phyloP scores from a whole-genome alignment of 441 rosid genomes.

The Gossypium davidsonii region DNA sequence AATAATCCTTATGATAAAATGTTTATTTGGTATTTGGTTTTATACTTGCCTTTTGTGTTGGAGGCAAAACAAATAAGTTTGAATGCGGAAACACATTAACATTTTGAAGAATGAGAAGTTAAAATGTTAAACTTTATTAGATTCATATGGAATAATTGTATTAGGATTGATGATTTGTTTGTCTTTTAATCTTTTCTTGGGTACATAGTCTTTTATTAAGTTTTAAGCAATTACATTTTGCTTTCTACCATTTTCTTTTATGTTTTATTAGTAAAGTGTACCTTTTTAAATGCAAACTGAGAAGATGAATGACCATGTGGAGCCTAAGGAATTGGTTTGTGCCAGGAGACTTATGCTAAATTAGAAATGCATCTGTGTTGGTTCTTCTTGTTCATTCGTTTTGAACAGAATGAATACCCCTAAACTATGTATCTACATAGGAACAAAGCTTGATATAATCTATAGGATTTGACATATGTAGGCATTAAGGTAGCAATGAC shows the following conservation, averaged over 20 bases:
- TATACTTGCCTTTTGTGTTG: background rate
- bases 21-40: background rate
- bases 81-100: background rate
- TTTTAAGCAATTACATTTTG: background rate
- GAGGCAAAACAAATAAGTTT: background rate
- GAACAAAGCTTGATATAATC: background rate
- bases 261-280: background rate
- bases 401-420: too few species aligned
- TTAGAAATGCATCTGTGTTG: too few species aligned
- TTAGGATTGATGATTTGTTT: background rate
- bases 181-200: too few species aligned
- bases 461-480: background rate
- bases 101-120: too few species aligned
- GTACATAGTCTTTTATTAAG: background rate
- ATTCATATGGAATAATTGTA: background rate
- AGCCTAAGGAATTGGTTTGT: background rate
- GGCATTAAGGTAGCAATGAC: background rate
- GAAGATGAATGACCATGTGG: background rate
- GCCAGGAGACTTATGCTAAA: background rate
- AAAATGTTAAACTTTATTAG: background rate
- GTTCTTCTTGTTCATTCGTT: too few species aligned
- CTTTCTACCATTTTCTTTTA: background rate
- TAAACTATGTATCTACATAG: background rate
- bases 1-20: background rate
- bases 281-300: background rate